Evolutionary conservation across 2,329 filamentous ascomycete species (phyloP).

Genomic region (Monosporascus sp.): DNA sequence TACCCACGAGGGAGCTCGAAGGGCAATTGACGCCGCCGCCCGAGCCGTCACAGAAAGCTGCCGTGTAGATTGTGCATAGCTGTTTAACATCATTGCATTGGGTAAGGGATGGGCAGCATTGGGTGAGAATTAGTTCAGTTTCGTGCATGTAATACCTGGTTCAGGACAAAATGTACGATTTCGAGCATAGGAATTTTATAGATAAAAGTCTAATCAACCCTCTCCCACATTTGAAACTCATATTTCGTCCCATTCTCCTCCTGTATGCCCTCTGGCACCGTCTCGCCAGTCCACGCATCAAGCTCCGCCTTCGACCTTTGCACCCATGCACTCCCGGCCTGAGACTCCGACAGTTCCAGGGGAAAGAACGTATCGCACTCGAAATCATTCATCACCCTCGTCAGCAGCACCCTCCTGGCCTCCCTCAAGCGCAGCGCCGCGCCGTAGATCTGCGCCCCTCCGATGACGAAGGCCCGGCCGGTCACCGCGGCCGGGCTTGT

Average conservation of each 20-base stretch:
- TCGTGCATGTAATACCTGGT: background rate
- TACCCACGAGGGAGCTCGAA: slow-evolving; percentile 35
- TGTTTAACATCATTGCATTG: background rate
- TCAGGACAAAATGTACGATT: background rate
- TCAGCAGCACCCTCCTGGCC: slow-evolving; percentile 62
- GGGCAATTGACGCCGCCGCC: slow-evolving; percentile 10
- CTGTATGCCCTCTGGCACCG: slow-evolving; percentile 48
- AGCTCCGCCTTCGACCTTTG: slow-evolving; percentile 47
- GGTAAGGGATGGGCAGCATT: background rate
- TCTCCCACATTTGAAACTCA: slow-evolving; percentile 72
- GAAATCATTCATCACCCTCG: slow-evolving; percentile 62
- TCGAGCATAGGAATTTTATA: background rate
- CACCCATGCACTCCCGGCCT: slow-evolving; percentile 44
- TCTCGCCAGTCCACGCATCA: slow-evolving; percentile 61
- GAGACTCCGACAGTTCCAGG: slow-evolving; percentile 43
- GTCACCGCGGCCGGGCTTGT: slow-evolving; percentile 30
- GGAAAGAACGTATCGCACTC: slow-evolving; percentile 75
- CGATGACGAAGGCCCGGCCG: slow-evolving; percentile 76
- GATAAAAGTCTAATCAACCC: slow-evolving; percentile 26
- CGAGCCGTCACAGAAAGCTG: background rate
- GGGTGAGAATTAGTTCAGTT: background rate
- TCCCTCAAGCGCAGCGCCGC: slow-evolving; percentile 57
- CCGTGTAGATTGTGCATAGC: slow-evolving; percentile 9
- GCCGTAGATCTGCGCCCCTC: slow-evolving; percentile 79
- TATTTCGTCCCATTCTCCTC: slow-evolving; percentile 62